Conservation (phyloP, 2,329 filamentous ascomycete species). For the Ustulina deusta region DNA sequence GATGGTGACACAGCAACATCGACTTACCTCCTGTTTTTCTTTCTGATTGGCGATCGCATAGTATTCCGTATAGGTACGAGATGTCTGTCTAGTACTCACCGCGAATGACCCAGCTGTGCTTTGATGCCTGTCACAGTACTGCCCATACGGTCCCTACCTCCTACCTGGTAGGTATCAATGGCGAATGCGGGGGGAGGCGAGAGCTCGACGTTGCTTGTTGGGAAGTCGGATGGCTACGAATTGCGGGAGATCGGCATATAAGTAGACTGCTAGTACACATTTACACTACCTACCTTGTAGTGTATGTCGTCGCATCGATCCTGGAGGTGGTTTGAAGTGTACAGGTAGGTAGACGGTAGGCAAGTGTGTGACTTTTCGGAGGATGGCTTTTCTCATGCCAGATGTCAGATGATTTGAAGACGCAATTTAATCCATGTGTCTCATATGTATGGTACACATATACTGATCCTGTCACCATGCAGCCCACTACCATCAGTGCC, state of each 20-base stretch:
- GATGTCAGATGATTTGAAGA: too few relatives aligned
- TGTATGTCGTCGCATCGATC: slow-evolving; percentile 10
- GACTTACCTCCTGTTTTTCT: neutral
- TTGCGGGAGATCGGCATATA: slow-evolving; percentile 37
- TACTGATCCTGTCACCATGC: neutral
- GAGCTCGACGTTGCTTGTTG: slow-evolving; percentile 11
- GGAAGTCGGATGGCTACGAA: slow-evolving; percentile 8
- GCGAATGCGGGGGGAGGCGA: slow-evolving; percentile 20
- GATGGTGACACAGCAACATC: slow-evolving; percentile 23
- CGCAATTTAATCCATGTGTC: too few relatives aligned
- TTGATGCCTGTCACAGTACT: neutral
- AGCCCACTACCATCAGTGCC: slow-evolving; percentile 14
- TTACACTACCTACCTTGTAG: too few relatives aligned
- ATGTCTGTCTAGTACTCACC: neutral
- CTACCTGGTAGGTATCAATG: slow-evolving; percentile 13
- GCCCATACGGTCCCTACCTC: slow-evolving; percentile 4
- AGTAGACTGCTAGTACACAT: slow-evolving; percentile 8
- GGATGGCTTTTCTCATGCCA: slow-evolving; percentile 4
- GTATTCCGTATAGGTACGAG: too few relatives aligned
- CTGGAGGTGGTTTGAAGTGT: neutral
- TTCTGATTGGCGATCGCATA: neutral
- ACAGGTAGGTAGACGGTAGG: too few relatives aligned
- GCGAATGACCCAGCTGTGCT: neutral
- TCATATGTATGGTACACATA: neutral
- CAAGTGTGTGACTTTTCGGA: neutral